A percentile compares a stretch with the other conserved stretches of the same genome.
Evolutionary conservation across 257 asterid species (phyloP).

Genomic region (Solanum peruvianum): DNA sequence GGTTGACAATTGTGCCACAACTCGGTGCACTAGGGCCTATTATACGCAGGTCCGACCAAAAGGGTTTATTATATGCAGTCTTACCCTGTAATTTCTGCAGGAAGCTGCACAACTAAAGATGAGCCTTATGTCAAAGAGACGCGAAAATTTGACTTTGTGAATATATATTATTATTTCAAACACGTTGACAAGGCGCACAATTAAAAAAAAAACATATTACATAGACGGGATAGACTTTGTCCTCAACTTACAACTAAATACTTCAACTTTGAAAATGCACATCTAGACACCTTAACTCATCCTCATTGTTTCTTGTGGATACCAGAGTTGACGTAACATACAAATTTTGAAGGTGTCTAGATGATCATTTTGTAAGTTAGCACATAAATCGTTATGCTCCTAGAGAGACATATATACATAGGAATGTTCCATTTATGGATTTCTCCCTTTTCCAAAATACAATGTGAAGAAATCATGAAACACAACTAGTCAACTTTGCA

Average conservation of each 20-base stretch:
- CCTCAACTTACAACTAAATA: background rate
- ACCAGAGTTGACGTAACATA: background rate
- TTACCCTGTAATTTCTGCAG: background rate
- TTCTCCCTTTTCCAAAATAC: background rate
- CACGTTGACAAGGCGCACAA: background rate
- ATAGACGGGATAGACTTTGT: background rate
- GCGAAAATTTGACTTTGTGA: background rate
- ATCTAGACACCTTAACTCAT: background rate
- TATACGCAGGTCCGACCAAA: background rate
- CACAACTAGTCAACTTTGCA: background rate
- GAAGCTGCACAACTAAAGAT: background rate
- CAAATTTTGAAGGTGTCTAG: background rate
- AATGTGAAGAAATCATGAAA: background rate
- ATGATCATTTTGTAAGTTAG: background rate
- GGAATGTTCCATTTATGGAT: background rate
- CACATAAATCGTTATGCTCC: background rate
- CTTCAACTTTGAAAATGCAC: background rate
- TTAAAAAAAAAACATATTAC: background rate
- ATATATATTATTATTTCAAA: background rate
- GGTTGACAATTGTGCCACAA: background rate
- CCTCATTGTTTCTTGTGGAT: background rate
- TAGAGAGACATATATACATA: background rate
- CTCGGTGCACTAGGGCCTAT: background rate
- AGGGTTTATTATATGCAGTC: accelerated
- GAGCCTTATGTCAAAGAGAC: background rate